Conservation (phyloP, 345 rosid genomes). For the Citrus cavaleriei region DNA sequence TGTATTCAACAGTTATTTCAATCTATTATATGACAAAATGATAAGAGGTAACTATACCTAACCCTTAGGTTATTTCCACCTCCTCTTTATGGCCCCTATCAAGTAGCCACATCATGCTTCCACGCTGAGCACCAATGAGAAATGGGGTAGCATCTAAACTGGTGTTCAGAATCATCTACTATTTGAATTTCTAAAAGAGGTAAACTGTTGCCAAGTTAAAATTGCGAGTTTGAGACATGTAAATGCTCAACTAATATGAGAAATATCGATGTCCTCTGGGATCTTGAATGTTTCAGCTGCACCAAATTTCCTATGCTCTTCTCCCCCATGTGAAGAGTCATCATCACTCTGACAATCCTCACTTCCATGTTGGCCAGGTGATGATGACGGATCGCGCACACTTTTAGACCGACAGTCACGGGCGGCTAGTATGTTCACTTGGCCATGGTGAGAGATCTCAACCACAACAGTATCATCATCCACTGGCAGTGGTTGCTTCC, state of each 20-base stretch:
- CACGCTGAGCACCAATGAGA: not conserved
- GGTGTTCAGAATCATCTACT: not conserved
- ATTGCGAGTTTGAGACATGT: not conserved
- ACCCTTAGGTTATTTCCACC: no score
- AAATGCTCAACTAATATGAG: conserved; percentile 53
- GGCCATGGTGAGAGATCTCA: conserved; percentile 83
- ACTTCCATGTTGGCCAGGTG: conserved; percentile 15
- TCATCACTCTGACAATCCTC: conserved; percentile 39
- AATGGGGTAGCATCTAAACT: not conserved
- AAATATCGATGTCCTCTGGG: conserved; percentile 73
- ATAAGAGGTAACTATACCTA: not conserved
- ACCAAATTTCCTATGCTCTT: conserved; percentile 76
- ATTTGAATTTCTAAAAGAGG: not conserved
- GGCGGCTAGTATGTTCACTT: conserved; percentile 90
- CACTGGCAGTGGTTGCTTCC: conserved; percentile 79
- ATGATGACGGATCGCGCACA: conserved; percentile 34
- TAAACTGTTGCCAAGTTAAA: not conserved
- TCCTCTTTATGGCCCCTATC: not conserved
- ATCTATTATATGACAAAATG: no score
- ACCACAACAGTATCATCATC: conserved; percentile 73
- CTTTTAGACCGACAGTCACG: conserved; percentile 59
- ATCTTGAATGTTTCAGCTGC: conserved; percentile 88
- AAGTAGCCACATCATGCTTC: not conserved
- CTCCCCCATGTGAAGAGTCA: conserved; percentile 37
- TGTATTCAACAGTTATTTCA: not conserved